phyloP scores from a whole-genome alignment of 2,329 filamentous ascomycete species.

The Torrubiella hemipterigena region DNA sequence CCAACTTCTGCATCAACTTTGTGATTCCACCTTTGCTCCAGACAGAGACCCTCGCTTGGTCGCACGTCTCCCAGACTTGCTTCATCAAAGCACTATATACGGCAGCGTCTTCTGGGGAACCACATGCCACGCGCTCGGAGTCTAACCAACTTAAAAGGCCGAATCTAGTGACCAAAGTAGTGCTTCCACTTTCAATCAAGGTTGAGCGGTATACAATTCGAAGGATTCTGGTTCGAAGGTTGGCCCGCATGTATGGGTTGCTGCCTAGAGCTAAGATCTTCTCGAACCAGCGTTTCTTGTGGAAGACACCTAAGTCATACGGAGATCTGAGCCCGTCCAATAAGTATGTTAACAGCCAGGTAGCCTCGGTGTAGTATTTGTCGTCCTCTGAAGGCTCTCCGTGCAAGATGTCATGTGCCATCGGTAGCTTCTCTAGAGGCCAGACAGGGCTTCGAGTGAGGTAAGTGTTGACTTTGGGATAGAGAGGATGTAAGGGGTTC shows the following conservation, averaged over 20 bases:
- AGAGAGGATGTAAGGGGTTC: constrained; percentile 71
- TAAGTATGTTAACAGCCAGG: constrained; percentile 63
- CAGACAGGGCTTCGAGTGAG: constrained; percentile 68
- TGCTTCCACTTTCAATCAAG: constrained; percentile 58
- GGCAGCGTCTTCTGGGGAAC: constrained; percentile 27
- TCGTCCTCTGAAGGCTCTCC: constrained; percentile 62
- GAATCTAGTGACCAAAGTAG: constrained; percentile 67
- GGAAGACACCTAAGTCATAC: constrained; percentile 49
- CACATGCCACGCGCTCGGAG: constrained; percentile 38
- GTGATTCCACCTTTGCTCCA: constrained; percentile 51
- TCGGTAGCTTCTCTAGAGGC: constrained; percentile 60
- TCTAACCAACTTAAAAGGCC: constrained; percentile 67
- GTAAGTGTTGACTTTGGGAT: constrained; percentile 76
- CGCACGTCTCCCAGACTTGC: constrained; percentile 52
- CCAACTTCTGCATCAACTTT: constrained; percentile 18
- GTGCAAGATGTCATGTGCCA: constrained; percentile 51
- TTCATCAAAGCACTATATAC: constrained; percentile 42
- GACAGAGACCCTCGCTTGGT: constrained; percentile 47
- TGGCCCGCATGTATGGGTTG: constrained; percentile 50
- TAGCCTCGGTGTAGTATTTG: constrained; percentile 57
- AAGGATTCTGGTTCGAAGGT: constrained; percentile 47
- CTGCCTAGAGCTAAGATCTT: constrained; percentile 58
- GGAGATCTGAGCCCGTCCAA: constrained; percentile 52
- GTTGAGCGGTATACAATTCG: constrained; percentile 56
- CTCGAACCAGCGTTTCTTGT: constrained; percentile 57